A percentile compares a stretch with the other conserved stretches of the same genome.
Conservation (phyloP, 1,139 yeast species). For the Geotrichum siamense region DNA sequence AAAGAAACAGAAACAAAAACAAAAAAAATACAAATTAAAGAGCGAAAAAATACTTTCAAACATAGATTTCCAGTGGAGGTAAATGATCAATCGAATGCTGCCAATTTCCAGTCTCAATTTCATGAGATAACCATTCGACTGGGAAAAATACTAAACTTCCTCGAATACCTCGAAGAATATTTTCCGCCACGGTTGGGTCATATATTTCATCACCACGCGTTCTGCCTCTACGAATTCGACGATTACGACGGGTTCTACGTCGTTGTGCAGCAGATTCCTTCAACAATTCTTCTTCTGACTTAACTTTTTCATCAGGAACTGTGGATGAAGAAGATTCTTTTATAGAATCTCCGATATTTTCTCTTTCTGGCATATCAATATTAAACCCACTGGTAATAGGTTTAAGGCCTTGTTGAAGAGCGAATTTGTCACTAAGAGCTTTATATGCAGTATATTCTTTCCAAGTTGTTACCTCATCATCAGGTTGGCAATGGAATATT, state of each 20-base stretch:
- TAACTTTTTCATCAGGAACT: neutral
- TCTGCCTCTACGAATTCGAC: constrained; percentile 1
- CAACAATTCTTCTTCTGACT: neutral
- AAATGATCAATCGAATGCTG: constrained; percentile 87
- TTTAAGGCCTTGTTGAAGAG: constrained; percentile 30
- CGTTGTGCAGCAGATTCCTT: constrained; percentile 1
- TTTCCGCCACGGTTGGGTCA: constrained; percentile 70
- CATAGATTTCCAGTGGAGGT: constrained; percentile 93
- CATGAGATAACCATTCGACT: constrained; percentile 79
- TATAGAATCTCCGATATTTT: neutral
- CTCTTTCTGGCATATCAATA: constrained; percentile 16
- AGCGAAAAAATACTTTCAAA: constrained; percentile 39
- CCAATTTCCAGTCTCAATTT: constrained; percentile 84
- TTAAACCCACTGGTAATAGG: constrained; percentile 12
- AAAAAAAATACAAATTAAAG: too few relatives aligned
- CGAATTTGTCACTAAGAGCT: constrained; percentile 33
- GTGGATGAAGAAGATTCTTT: neutral
- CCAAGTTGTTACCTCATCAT: constrained; percentile 83
- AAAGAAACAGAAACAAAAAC: too few relatives aligned
- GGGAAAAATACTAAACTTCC: constrained; percentile 92
- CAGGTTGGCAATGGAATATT: constrained; percentile 93
- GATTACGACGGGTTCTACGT: constrained; percentile 8
- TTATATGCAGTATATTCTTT: constrained; percentile 69
- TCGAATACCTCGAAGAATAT: constrained; percentile 62
- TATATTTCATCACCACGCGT: constrained; percentile 44